Conservation (phyloP, 495 filamentous ascomycete genomes). For the Neurospora discreta region DNA sequence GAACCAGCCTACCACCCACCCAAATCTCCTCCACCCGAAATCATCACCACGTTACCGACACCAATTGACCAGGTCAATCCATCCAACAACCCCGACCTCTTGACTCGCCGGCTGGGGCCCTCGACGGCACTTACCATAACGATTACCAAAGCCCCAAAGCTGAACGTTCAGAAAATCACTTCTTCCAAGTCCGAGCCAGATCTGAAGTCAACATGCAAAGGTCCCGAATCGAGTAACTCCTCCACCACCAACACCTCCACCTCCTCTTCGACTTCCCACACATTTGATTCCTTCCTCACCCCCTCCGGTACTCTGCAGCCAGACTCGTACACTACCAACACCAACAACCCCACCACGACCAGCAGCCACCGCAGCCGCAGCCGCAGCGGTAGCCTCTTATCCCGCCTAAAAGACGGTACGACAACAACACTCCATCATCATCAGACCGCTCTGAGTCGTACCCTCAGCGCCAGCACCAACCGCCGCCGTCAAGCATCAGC, state of each 20-base stretch:
- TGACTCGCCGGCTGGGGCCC: not conserved
- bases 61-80: not conserved
- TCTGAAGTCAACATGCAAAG: not conserved
- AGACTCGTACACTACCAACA: not conserved
- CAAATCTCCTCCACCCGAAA: not conserved
- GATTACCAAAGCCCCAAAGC: not conserved
- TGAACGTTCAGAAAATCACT: not conserved
- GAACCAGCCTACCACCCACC: not conserved
- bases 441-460: not conserved
- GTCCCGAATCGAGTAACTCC: not conserved
- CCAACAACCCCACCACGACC: not conserved
- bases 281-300: not conserved
- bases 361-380: not conserved
- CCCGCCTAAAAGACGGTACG: not conserved
- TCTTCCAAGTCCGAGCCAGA: not conserved
- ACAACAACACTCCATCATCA: not conserved
- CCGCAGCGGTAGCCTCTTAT: not conserved
- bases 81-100: not conserved
- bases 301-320: not conserved
- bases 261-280: not conserved
- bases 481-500: not conserved
- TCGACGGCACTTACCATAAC: not conserved
- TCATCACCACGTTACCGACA: not conserved
- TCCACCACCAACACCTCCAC: not conserved
- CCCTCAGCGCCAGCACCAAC: not conserved